Conservation (phyloP, 1,284 basidiomycete genomes). For the Blastosporella zonata region DNA sequence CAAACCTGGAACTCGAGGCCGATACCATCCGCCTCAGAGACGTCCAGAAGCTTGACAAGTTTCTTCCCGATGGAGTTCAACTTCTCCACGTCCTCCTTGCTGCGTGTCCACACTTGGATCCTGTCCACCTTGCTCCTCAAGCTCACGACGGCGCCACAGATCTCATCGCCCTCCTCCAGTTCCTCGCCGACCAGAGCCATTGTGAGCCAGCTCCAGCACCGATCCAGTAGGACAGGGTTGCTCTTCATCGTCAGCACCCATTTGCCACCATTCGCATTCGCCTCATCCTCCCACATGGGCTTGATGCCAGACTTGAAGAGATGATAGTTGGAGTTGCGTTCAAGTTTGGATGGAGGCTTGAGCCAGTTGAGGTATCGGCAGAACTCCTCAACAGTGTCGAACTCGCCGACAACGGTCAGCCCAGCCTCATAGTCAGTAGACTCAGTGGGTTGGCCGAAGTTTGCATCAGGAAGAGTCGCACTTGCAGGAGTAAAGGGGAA, state of each 20-base stretch:
- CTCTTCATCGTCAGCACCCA: constrained; percentile 93
- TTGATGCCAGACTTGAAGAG: constrained; percentile 91
- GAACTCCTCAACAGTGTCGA: constrained; percentile 86
- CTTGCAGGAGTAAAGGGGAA: constrained; percentile 49
- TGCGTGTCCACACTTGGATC: constrained; percentile 87
- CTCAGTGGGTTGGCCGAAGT: constrained; percentile 45
- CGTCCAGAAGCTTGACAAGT: constrained; percentile 77
- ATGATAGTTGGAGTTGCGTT: constrained; percentile 90
- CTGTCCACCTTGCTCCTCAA: constrained; percentile 84
- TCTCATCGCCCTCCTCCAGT: constrained; percentile 81
- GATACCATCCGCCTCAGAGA: constrained; percentile 75
- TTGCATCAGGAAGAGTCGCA: constrained; percentile 27
- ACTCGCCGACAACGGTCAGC: constrained; percentile 75
- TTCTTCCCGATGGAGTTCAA: constrained; percentile 83
- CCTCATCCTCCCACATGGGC: constrained; percentile 95
- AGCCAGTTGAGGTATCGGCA: constrained; percentile 96
- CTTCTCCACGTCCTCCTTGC: constrained; percentile 78
- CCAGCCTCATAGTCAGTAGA: constrained; percentile 75
- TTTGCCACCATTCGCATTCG: constrained; percentile 89
- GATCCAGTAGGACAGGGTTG: constrained; percentile 76
- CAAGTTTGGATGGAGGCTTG: constrained; percentile 84
- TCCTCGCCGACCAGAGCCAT: constrained; percentile 92
- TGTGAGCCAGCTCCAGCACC: constrained; percentile 87
- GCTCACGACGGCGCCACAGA: constrained; percentile 90
- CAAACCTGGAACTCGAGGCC: constrained; percentile 86